phyloP scores from a whole-genome alignment of 2,329 filamentous ascomycete genomes.

The Rutstroemia sp. region DNA sequence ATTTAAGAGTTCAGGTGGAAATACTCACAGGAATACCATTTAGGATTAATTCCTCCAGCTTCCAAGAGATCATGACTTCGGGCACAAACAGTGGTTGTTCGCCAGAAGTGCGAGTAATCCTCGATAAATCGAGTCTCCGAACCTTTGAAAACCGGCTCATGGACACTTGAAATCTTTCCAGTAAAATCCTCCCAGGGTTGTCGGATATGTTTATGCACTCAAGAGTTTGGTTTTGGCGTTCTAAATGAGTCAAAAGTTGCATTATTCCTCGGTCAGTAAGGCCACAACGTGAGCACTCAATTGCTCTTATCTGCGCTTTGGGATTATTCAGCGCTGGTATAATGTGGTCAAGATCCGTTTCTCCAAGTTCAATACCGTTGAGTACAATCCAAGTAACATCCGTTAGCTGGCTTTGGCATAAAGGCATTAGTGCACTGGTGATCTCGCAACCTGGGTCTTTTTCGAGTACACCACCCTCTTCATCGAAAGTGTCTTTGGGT shows the following conservation, averaged over 20 bases:
- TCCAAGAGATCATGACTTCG: constrained; percentile 60
- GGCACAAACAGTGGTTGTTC: constrained; percentile 56
- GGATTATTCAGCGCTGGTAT: constrained; percentile 62
- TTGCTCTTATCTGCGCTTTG: constrained; percentile 55
- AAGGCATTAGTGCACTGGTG: constrained; percentile 59
- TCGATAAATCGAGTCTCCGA: constrained; percentile 57
- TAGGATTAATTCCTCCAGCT: constrained; percentile 56
- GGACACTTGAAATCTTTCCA: constrained; percentile 56
- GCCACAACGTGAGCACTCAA: constrained; percentile 59
- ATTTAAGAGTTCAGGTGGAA: not conserved
- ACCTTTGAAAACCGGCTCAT: constrained; percentile 60
- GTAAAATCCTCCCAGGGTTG: constrained; percentile 56
- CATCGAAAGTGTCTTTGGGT: constrained; percentile 34
- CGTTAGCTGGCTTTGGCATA: constrained; percentile 59
- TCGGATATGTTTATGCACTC: constrained; percentile 62
- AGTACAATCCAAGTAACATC: constrained; percentile 65
- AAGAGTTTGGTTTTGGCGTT: constrained; percentile 57
- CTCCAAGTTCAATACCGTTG: constrained; percentile 62
- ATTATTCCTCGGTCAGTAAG: constrained; percentile 50
- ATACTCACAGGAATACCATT: constrained; percentile 48
- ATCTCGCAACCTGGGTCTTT: constrained; percentile 61
- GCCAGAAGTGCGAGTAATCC: constrained; percentile 55
- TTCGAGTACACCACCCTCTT: constrained; percentile 39
- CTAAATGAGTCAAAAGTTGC: constrained; percentile 55
- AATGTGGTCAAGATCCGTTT: constrained; percentile 56